Percentiles rank a stretch among this genome's conserved stretches.
phyloP scores from a whole-genome alignment of 257 asterid species.

The Orobanche coerulescens region DNA sequence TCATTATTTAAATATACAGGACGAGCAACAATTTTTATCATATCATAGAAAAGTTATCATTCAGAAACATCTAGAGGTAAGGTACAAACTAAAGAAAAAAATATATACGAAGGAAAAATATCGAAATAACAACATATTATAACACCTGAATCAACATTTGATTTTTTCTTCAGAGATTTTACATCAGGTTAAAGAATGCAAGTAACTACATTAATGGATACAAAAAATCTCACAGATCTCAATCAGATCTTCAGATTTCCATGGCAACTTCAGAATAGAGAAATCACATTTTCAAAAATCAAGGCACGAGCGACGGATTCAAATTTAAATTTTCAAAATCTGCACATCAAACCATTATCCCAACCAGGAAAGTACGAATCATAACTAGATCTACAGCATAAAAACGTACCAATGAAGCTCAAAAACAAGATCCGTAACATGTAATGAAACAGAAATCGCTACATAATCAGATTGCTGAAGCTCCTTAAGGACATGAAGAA shows the following conservation, averaged over 20 bases:
- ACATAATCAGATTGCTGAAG: too few species aligned
- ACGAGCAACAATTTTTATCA: background rate
- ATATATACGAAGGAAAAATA: background rate
- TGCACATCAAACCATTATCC: background rate
- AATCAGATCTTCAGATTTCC: constrained; percentile 18
- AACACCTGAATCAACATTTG: background rate
- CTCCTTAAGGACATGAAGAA: too few species aligned
- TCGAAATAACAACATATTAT: background rate
- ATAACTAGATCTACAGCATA: background rate
- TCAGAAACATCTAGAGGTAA: background rate
- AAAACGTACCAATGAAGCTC: background rate
- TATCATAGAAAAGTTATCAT: background rate
- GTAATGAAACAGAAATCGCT: background rate
- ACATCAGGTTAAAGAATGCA: background rate
- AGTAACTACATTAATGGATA: background rate
- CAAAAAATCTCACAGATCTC: constrained; percentile 14
- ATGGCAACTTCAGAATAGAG: background rate
- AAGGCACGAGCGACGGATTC: background rate
- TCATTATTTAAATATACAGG: background rate
- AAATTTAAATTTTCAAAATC: background rate
- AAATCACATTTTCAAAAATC: background rate
- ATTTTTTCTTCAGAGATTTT: background rate
- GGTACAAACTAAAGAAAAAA: background rate
- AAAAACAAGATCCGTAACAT: background rate
- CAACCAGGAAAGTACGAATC: background rate